Evolutionary conservation across 2,329 filamentous ascomycete genomes (phyloP).

Genomic region (Endoconidiophora laricicola): DNA sequence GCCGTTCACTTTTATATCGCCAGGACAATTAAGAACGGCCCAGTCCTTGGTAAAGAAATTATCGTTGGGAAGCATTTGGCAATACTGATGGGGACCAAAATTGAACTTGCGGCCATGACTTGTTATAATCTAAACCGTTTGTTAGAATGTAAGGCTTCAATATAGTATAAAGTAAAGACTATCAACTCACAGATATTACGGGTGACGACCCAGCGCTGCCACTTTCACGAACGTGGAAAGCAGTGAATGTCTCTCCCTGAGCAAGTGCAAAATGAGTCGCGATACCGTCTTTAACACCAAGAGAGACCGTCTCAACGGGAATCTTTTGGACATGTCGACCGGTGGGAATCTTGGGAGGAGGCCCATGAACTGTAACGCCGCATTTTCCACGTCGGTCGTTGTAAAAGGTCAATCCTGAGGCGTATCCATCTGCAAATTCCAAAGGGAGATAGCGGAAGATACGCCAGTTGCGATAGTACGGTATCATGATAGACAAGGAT

Average conservation of each 20-base stretch:
- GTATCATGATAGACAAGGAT: constrained; percentile 11
- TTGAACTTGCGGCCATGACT: constrained; percentile 5
- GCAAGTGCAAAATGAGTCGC: constrained; percentile 9
- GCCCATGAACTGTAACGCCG: constrained; percentile 9
- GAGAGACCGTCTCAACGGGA: background rate
- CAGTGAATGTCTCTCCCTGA: constrained; percentile 1
- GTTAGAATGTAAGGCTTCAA: too few species aligned
- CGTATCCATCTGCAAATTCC: constrained; percentile 8
- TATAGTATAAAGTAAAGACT: background rate
- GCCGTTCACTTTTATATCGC: constrained; percentile 1
- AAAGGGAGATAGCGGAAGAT: constrained; percentile 8
- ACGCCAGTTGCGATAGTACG: constrained; percentile 11
- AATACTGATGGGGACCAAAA: constrained; percentile 11
- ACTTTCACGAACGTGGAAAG: constrained; percentile 7
- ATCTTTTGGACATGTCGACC: background rate
- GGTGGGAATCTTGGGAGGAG: background rate
- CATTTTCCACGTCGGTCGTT: constrained; percentile 10
- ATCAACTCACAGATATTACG: constrained; percentile 1
- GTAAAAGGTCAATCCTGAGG: constrained; percentile 8
- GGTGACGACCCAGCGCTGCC: constrained; percentile 8
- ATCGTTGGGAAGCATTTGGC: constrained; percentile 6
- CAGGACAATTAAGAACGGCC: constrained; percentile 7
- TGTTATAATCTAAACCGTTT: background rate
- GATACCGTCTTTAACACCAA: constrained; percentile 6
- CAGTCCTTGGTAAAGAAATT: constrained; percentile 11